Conservation (phyloP, 495 filamentous ascomycete species). For the Annulohypoxylon moriforme region DNA sequence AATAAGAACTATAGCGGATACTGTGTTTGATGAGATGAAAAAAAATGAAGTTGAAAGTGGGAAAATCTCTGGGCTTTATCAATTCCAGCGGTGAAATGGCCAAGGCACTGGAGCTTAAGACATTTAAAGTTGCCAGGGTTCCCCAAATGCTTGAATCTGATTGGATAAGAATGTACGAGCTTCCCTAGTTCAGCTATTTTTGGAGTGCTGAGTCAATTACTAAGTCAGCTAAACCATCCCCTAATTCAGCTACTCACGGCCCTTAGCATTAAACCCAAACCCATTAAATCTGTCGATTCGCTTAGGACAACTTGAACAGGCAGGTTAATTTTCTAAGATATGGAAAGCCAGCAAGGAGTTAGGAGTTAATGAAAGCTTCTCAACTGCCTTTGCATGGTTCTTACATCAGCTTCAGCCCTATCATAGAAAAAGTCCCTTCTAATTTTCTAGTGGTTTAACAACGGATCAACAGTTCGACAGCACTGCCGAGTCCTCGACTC, state of each 20-base stretch:
- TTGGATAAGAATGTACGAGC: slow-evolving; percentile 5
- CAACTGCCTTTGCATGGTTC: background rate
- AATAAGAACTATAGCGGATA: background rate
- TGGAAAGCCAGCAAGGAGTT: background rate
- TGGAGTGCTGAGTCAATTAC: background rate
- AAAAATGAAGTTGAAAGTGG: background rate
- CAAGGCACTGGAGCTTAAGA: background rate
- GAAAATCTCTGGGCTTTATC: background rate
- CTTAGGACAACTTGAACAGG: background rate
- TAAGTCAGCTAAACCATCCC: background rate
- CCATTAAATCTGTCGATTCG: background rate
- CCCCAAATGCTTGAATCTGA: background rate
- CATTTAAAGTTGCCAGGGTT: background rate
- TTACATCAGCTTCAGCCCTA: slow-evolving; percentile 9
- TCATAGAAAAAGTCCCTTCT: background rate
- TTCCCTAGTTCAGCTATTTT: background rate
- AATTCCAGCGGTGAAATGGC: background rate
- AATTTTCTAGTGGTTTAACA: background rate
- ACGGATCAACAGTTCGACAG: background rate
- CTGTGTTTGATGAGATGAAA: background rate
- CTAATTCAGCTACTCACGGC: background rate
- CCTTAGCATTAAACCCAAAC: background rate
- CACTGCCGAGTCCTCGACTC: background rate
- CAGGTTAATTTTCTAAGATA: background rate
- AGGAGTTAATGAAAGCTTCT: background rate